These are phyloP conservation scores for Ophiostoma triangulosporum DNA, from an alignment of 2,329 filamentous ascomycete species.

Conservation along the genomic window DNA sequence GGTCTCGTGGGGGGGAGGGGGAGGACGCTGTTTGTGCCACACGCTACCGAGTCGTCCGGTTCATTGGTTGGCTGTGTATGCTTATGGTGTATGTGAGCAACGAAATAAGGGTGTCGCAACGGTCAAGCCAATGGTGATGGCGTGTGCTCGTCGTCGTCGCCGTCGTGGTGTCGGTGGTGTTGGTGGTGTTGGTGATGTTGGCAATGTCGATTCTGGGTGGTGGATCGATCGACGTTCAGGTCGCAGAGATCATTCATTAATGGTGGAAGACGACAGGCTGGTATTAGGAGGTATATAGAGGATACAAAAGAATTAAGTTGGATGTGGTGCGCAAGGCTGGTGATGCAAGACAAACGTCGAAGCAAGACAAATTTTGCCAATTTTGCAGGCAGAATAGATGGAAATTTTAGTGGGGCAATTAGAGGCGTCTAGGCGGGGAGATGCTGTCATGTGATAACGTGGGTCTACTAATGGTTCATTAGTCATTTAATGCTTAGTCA, in stretches of 20 bases:
- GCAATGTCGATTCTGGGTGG: neutral
- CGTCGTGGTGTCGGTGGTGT: no score
- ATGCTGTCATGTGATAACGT: neutral
- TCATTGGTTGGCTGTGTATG: neutral
- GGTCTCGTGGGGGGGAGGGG: neutral
- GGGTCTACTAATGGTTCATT: neutral
- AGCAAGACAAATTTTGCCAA: conserved; percentile 1
- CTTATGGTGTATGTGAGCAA: neutral
- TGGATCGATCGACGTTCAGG: neutral
- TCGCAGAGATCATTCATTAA: neutral
- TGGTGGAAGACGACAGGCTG: neutral
- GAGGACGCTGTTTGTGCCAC: no score
- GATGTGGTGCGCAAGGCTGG: neutral
- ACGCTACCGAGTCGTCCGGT: neutral
- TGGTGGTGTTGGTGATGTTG: neutral
- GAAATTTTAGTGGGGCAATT: neutral
- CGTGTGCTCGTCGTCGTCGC: neutral
- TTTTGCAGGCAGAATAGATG: conserved; percentile 1
- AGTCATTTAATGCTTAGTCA: no score
- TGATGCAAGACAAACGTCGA: neutral
- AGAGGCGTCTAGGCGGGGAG: neutral
- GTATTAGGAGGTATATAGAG: no score
- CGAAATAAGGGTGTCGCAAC: neutral
- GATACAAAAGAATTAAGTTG: no score
- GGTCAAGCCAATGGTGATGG: neutral